Evolutionary conservation across 768 basidiomycete genomes (phyloP), one percentile per base, ranked within the genome.

Genomic region (Rossbeevera mucosa): DNA sequence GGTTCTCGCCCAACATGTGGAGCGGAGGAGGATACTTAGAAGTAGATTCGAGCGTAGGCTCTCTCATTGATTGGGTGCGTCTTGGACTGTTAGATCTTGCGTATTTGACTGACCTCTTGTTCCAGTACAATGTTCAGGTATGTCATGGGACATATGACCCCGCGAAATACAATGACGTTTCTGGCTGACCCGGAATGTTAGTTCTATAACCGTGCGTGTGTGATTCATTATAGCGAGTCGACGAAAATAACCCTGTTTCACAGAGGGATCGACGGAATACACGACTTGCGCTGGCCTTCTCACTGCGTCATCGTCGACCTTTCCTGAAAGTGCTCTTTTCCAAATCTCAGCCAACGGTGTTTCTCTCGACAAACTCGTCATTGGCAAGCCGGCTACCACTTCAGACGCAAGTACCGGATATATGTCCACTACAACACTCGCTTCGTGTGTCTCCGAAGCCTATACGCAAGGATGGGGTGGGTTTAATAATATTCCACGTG

Each of bases 361-460:
- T 6, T 64, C 77, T 6, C 66, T 83, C 40, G 66, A 77, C 64
- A 89, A 88, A 69, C 73, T 89, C 52, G 83, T 89, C 48, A 86
- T 90, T 57, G 87, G 88, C 4, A 90, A 90, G 67, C 86, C 86
- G 7, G 81, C 79, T 4, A 52, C 74, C 0, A 57, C 57, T 1
- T 54, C 66, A 9, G 79, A 81, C 36, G 82, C 84, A 2, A 75
- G 56, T 53, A 84, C 79, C 51, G 82, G 75, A 13, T 79, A 73
- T 52, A 85, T 90, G 70, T 70, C 70, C 33, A 72, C 83, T 2
- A 64, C 74, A 4, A 77, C 76, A 2, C 72, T 91, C 14, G 78
- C 81, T 1, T 67, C 66, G 14, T 91, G 88, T 66, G 68, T 88
- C 21, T 58, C 71, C 13, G 74, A 81, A 64, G 89, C 86, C 4